Evolutionary conservation across 2,329 filamentous ascomycete species (phyloP).

Genomic region (Penicillium palitans): DNA sequence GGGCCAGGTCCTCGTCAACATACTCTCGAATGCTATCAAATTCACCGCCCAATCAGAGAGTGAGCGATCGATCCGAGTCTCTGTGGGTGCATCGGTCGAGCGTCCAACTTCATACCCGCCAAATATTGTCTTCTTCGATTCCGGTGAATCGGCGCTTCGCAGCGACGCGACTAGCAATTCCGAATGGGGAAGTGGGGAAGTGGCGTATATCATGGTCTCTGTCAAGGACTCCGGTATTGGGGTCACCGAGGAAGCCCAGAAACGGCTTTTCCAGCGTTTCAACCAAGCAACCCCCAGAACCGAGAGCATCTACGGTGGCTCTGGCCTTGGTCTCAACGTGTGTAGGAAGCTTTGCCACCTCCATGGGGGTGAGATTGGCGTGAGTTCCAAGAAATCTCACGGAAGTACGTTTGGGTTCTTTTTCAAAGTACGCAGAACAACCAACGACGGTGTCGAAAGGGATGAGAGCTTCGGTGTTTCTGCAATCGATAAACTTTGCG

Average conservation of each 20-base stretch:
- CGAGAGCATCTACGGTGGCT: conserved; percentile 76
- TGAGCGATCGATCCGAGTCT: conserved; percentile 49
- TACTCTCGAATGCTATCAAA: conserved; percentile 79
- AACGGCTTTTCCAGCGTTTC: conserved; percentile 74
- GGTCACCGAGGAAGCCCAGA: conserved; percentile 69
- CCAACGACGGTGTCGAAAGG: background rate
- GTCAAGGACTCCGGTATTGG: conserved; percentile 77
- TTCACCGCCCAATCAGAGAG: conserved; percentile 62
- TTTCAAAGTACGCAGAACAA: conserved; percentile 47
- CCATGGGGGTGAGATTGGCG: conserved; percentile 77
- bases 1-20: conserved; percentile 76
- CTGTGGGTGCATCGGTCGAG: conserved; percentile 51
- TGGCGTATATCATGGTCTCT: conserved; percentile 68
- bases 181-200: conserved; percentile 59
- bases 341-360: conserved; percentile 76
- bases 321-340: conserved; percentile 76
- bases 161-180: conserved; percentile 40
- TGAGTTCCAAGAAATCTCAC: conserved; percentile 57
- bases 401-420: conserved; percentile 62
- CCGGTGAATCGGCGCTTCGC: conserved; percentile 19
- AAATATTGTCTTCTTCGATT: conserved; percentile 37
- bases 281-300: conserved; percentile 74
- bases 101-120: conserved; percentile 47
- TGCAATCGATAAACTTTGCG: conserved; percentile 20
- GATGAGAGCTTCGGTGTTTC: background rate